These are phyloP conservation scores for Pestalotiopsis fici DNA, from an alignment of 2,329 filamentous ascomycete species.

Conservation along the genomic window DNA sequence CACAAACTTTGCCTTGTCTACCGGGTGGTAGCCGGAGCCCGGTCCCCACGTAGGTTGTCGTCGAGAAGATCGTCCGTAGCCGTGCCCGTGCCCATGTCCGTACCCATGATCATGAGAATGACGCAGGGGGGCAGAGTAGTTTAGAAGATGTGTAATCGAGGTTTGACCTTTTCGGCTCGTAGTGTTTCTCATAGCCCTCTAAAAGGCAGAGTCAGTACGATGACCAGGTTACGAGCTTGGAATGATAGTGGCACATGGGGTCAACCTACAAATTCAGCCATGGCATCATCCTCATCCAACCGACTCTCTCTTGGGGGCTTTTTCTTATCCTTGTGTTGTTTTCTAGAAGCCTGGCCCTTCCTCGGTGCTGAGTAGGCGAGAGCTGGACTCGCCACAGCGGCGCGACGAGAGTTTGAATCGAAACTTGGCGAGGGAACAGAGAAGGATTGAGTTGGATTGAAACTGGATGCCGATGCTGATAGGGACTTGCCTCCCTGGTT, in stretches of 20 bases:
- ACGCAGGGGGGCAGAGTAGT: constrained; percentile 79
- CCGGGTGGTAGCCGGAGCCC: constrained; percentile 85
- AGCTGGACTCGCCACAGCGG: constrained; percentile 36
- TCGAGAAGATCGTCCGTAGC: constrained; percentile 57
- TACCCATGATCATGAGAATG: constrained; percentile 61
- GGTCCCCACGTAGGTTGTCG: constrained; percentile 80
- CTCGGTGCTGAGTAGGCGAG: constrained; percentile 54
- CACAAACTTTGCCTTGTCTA: constrained; percentile 89
- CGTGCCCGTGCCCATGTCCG: constrained; percentile 49
- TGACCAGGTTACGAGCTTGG: constrained; percentile 13
- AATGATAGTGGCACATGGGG: neutral
- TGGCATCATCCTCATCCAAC: constrained; percentile 79
- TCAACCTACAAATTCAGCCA: constrained; percentile 70
- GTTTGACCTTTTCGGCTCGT: constrained; percentile 86
- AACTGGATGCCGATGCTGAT: constrained; percentile 42
- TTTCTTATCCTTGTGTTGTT: constrained; percentile 82
- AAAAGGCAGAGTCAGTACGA: constrained; percentile 10
- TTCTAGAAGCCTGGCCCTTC: constrained; percentile 75
- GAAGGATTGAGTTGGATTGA: constrained; percentile 39
- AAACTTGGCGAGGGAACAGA: constrained; percentile 45
- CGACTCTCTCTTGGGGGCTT: constrained; percentile 55
- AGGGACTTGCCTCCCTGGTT: constrained; percentile 53
- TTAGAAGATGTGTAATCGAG: constrained; percentile 95
- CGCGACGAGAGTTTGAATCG: constrained; percentile 49
- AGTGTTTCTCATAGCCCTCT: constrained; percentile 55